phyloP scores from a whole-genome alignment of 345 rosid genomes.

The Eutrema heterophyllum region DNA sequence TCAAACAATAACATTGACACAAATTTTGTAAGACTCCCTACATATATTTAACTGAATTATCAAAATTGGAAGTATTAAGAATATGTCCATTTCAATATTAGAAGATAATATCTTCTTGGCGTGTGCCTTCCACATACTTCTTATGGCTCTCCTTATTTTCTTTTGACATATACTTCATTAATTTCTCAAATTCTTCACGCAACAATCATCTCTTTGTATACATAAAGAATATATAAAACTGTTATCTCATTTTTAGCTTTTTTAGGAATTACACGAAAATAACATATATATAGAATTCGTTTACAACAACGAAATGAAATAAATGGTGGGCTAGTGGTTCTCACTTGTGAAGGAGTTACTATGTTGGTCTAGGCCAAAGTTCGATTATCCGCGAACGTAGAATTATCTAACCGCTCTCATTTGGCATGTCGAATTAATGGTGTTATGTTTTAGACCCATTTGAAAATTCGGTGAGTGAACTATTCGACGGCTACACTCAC shows the following conservation, averaged over 20 bases:
- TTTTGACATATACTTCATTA: not conserved
- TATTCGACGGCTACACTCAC: too few relatives aligned
- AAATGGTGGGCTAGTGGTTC: too few relatives aligned
- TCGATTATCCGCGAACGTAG: too few relatives aligned
- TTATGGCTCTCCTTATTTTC: constrained; percentile 24
- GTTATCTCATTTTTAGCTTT: not conserved
- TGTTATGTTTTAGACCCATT: too few relatives aligned
- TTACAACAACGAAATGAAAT: not conserved
- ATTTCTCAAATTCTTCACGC: constrained; percentile 19
- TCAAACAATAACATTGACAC: not conserved
- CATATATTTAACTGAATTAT: not conserved
- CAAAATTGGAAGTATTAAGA: constrained; percentile 6
- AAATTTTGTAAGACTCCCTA: not conserved
- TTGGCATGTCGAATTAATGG: too few relatives aligned
- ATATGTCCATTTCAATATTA: not conserved
- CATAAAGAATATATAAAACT: not conserved
- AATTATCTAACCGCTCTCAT: too few relatives aligned
- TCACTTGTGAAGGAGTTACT: too few relatives aligned
- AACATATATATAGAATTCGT: not conserved
- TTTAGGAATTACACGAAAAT: not conserved
- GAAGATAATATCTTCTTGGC: constrained; percentile 13
- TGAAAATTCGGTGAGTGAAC: too few relatives aligned
- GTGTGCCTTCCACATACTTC: constrained; percentile 30
- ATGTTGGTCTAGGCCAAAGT: too few relatives aligned
- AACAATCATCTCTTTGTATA: not conserved